phyloP scores from a whole-genome alignment of 2,329 filamentous ascomycete genomes.

The Aspergillus bombycis region DNA sequence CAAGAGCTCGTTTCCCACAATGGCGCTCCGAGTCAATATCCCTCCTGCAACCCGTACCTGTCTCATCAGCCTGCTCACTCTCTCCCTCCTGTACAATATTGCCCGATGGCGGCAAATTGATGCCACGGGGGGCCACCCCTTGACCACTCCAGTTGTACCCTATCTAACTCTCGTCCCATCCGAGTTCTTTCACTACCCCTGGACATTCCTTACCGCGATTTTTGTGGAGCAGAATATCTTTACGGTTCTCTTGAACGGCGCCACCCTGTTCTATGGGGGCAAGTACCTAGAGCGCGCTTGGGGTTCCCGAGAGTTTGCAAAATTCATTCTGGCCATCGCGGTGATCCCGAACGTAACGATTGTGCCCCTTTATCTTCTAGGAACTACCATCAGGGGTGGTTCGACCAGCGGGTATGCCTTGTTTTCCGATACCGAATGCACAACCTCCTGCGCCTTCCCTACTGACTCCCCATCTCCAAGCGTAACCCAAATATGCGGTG shows the following conservation, averaged over 20 bases:
- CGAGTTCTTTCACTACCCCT: constrained; percentile 82
- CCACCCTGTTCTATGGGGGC: constrained; percentile 87
- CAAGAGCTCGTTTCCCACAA: constrained; percentile 43
- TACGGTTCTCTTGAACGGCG: constrained; percentile 74
- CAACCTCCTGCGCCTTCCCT: constrained; percentile 19
- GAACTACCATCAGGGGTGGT: constrained; percentile 65
- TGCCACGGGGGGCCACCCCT: constrained; percentile 53
- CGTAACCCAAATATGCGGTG: constrained; percentile 81
- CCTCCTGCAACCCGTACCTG: constrained; percentile 86
- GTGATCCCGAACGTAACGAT: constrained; percentile 79
- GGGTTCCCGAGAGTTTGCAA: constrained; percentile 88
- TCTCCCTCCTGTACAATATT: constrained; percentile 79
- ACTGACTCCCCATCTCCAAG: constrained; percentile 51
- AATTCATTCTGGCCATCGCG: constrained; percentile 78
- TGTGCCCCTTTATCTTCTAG: constrained; percentile 73
- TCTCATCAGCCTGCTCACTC: constrained; percentile 71
- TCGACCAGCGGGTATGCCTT: constrained; percentile 41
- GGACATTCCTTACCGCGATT: constrained; percentile 85
- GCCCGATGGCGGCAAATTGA: constrained; percentile 66
- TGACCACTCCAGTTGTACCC: constrained; percentile 67
- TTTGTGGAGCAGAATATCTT: constrained; percentile 93
- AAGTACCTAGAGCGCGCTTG: constrained; percentile 95
- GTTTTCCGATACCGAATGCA: constrained; percentile 23
- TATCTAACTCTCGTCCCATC: constrained; percentile 88
- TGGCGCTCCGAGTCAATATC: constrained; percentile 86